Evolutionary conservation across 371 early-diverging fungal species (phyloP), one percentile per base, ranked within the genome.

Genomic region (Zancudomyces culisetae): DNA sequence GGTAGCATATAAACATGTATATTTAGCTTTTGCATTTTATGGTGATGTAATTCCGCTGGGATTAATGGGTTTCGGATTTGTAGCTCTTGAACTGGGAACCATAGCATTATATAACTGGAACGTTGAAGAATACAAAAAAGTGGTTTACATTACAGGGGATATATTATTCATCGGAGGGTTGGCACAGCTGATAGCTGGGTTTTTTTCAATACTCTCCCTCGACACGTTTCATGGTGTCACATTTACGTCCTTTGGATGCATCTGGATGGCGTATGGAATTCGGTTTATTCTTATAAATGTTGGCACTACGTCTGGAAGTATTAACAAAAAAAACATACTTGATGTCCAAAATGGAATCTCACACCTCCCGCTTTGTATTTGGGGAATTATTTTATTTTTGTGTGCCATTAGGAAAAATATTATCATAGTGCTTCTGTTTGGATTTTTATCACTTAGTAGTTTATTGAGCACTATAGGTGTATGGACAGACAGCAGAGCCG

Each of bases 201-300:
- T 64, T 12, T 62, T 62, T 62, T 63, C 61, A 39, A 54, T 64
- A 12, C 63, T 64, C 45, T 62, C 61, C 55, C 63, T 60, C 19
- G 64, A 64, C n/a, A 59, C 65, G 1, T 62, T 64, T 27, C 63
- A 64, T 40, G 65, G 65, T 15, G 65, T 63, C 0, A 60, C 65
- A 13, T 64, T 64, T 27, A 54, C 60, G 2, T 60, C 65, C 45
- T 64, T 64, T 43, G 65, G 65, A 1, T 59, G 57, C 0, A 39
- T 59, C 2, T 64, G 65, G 65, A 24, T 64, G n/a, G 65, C 65
- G 29, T 59, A 64, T 45, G 65, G 64, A 0, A 23, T 63, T 23
- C 57, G 53, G 0, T 43, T 42, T 2, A 49, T 64, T 0, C 62
- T 64, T 0, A 60, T 62, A 0, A 24, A 50, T 2, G n/a, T n/a